Conservation (phyloP, 2,329 filamentous ascomycete species). For the Trichocomaceae sp. region DNA sequence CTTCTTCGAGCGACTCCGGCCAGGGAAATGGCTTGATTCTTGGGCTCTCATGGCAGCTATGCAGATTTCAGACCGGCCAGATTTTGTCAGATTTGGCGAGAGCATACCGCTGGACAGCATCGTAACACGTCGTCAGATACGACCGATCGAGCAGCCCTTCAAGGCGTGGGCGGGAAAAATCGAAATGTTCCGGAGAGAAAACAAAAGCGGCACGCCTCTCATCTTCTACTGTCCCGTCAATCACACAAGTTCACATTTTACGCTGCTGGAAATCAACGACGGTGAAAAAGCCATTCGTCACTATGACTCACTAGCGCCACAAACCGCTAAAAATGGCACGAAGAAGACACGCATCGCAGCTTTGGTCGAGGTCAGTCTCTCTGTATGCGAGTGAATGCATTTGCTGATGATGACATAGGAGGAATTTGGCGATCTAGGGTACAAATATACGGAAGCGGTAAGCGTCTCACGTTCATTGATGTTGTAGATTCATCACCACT, state of each 20-base stretch:
- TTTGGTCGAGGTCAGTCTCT: neutral
- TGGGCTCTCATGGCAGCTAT: neutral
- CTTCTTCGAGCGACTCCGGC: neutral
- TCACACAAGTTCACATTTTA: conserved; percentile 19
- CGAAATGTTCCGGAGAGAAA: neutral
- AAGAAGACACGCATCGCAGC: neutral
- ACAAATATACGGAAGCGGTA: neutral
- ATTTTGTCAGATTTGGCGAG: neutral
- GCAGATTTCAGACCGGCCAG: neutral
- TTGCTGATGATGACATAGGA: neutral
- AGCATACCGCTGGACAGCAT: conserved; percentile 5
- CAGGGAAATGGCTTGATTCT: neutral
- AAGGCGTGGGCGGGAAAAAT: neutral
- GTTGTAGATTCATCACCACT: neutral
- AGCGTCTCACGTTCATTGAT: neutral
- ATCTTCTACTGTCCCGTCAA: conserved; percentile 8
- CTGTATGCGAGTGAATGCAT: neutral
- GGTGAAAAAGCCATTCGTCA: conserved; percentile 19
- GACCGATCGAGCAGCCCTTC: neutral
- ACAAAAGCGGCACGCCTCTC: neutral
- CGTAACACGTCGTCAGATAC: neutral
- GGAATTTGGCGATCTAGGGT: neutral
- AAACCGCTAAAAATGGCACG: conserved; percentile 14
- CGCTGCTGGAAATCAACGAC: conserved; percentile 24
- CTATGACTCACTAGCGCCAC: conserved; percentile 19